Evolutionary conservation across 139 green algal genomes (phyloP), one percentile per base, ranked within the genome.

Genomic region (Nannochloris sp.): DNA sequence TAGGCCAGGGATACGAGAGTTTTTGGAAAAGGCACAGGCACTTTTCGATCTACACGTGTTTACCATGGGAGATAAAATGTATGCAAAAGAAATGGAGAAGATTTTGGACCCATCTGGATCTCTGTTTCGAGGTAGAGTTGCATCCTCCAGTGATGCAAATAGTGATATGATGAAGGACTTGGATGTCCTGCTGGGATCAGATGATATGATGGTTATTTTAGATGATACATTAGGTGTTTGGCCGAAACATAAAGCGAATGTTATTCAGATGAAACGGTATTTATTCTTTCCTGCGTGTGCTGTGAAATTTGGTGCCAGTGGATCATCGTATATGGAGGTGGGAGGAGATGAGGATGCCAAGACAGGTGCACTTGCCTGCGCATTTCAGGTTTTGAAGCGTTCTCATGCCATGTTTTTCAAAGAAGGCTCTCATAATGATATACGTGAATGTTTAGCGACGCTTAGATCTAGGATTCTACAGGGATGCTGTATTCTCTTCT

Each of bases 11-110:
- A 79, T 85, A 16, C 74, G 78, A 1, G 60, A 79, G 46, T 91
- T 94, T 63, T 68, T 95, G 19, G 43, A 68, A 21, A 18, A 48
- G 4, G 79, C 82, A 0, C 14, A 67, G 0, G 51, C 74, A n/a
- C 55, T 83, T 27, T 97, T 82, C 66, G 84, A 96, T 73, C 67
- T 97, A 71, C 75, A 89, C 65, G 87, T 98, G 37, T 97, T 96
- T 89, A 98, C 92, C 8, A 95, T 96, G 78, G 92, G 92, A 2
- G 87, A 96, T 76, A 78, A 78, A 11, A 62, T 68, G 8, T 97
- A 97, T 68, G 91, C 91, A 2, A n/a, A 53, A 14, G 86, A 80
- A 46, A 94, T 98, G 83, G 83, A 81, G 2, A 64, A 61, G 21
- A 50, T 98, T 57, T 75, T 98, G 46, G 88, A 95, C 69, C 88